phyloP scores from a whole-genome alignment of 2,329 filamentous ascomycete species.

The Paraconiothyrium brasiliense region DNA sequence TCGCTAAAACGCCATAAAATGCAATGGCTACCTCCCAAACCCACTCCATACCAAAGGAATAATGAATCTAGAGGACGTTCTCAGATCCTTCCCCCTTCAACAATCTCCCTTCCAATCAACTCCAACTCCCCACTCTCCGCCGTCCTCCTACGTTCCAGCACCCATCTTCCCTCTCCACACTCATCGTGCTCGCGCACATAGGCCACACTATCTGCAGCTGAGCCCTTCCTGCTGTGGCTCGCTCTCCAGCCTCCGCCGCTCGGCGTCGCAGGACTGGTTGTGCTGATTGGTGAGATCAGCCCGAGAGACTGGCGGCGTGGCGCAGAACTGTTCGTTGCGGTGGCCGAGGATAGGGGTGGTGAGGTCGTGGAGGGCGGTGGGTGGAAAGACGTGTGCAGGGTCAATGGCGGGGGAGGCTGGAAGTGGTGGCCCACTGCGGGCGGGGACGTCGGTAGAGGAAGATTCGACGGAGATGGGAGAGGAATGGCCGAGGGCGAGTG shows the following conservation, averaged over 20 bases:
- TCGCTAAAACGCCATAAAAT: neutral
- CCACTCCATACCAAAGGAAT: neutral
- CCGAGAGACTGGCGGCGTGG: constrained; percentile 41
- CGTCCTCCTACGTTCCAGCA: constrained; percentile 73
- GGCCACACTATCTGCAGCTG: constrained; percentile 72
- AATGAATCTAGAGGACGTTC: neutral
- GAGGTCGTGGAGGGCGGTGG: constrained; percentile 34
- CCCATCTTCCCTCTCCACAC: constrained; percentile 68
- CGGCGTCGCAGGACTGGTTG: constrained; percentile 44
- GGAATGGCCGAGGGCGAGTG: constrained; percentile 30
- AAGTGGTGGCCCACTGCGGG: constrained; percentile 14
- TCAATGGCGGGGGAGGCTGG: constrained; percentile 33
- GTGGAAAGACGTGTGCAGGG: constrained; percentile 35
- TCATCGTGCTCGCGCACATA: constrained; percentile 72
- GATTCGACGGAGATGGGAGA: constrained; percentile 22
- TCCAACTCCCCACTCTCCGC: constrained; percentile 72
- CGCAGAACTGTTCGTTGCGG: constrained; percentile 29
- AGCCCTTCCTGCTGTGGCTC: constrained; percentile 51
- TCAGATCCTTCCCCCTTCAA: constrained; percentile 61
- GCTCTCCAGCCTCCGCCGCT: constrained; percentile 39
- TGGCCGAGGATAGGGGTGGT: constrained; percentile 34
- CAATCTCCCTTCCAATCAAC: constrained; percentile 71
- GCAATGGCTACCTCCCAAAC: neutral
- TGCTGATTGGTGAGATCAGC: constrained; percentile 45
- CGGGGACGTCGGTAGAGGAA: constrained; percentile 34